Evolutionary conservation across 2,329 filamentous ascomycete species (phyloP).

Genomic region (Penicillium sp.): DNA sequence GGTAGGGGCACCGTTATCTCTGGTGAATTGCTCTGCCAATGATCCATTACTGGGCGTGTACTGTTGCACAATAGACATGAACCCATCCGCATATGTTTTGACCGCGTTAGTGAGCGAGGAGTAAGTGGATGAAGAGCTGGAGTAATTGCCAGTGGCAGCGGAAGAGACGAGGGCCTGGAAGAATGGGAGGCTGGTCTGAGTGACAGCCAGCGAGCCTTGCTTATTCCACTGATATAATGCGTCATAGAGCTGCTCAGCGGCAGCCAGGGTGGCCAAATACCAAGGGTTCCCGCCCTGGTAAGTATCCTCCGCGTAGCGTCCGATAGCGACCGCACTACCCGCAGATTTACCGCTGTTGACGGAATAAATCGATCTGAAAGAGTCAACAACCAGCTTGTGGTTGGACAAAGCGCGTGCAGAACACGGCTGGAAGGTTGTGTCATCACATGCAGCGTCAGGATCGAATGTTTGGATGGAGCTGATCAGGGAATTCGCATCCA

Average conservation of each 20-base stretch:
- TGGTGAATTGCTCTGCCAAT: constrained; percentile 41
- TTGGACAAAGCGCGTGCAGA: constrained; percentile 68
- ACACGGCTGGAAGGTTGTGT: constrained; percentile 73
- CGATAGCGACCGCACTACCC: constrained; percentile 46
- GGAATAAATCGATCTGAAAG: constrained; percentile 69
- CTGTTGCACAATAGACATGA: constrained; percentile 47
- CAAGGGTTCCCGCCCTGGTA: constrained; percentile 81
- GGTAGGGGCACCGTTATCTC: constrained; percentile 31
- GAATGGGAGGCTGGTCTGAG: constrained; percentile 65
- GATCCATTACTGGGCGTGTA: constrained; percentile 24
- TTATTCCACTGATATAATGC: constrained; percentile 70
- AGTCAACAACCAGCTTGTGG: constrained; percentile 73
- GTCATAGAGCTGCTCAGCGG: constrained; percentile 78
- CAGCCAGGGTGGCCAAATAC: constrained; percentile 65
- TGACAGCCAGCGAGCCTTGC: constrained; percentile 64
- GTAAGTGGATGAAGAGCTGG: constrained; percentile 57
- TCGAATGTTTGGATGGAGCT: constrained; percentile 46
- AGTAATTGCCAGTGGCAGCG: constrained; percentile 63
- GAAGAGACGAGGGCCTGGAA: constrained; percentile 66
- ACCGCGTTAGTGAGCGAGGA: constrained; percentile 59
- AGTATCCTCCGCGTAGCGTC: constrained; percentile 69
- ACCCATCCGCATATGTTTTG: constrained; percentile 62
- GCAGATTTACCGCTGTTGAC: constrained; percentile 45
- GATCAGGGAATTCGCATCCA: constrained; percentile 69
- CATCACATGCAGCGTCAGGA: constrained; percentile 34